A percentile compares a stretch with the other conserved stretches of the same genome.
Conservation (phyloP, 2,329 filamentous ascomycete genomes). For the Dothidotthia symphoricarpi region DNA sequence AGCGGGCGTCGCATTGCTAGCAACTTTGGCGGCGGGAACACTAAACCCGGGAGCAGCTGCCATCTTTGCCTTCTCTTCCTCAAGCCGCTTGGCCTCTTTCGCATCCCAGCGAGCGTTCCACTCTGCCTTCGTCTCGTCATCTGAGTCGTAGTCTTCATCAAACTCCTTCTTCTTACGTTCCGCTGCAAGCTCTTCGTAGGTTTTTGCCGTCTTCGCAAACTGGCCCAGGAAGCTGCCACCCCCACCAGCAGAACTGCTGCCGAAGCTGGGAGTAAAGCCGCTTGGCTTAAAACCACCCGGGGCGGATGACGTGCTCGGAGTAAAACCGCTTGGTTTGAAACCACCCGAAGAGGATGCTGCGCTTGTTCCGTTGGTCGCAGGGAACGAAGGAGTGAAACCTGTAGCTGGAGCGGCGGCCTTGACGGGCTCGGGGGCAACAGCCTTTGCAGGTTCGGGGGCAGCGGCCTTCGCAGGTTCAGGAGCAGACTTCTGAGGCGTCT, state of each 20-base stretch:
- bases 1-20: slow-evolving; percentile 3
- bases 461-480: too few relatives aligned
- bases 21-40: slow-evolving; percentile 9
- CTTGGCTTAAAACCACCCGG: slow-evolving; percentile 6
- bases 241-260: slow-evolving; percentile 13
- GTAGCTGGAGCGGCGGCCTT: slow-evolving; percentile 10
- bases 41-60: slow-evolving; percentile 23
- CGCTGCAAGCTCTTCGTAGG: slow-evolving; percentile 31
- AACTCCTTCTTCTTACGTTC: slow-evolving; percentile 39
- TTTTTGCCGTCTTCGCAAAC: slow-evolving; percentile 33
- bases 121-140: slow-evolving; percentile 37
- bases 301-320: slow-evolving; percentile 3
- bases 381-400: slow-evolving; percentile 15
- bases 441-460: neutral
- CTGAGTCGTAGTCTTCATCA: slow-evolving; percentile 38
- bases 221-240: slow-evolving; percentile 25
- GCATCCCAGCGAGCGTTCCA: slow-evolving; percentile 36
- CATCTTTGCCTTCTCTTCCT: slow-evolving; percentile 25
- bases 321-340: slow-evolving; percentile 10
- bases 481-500: slow-evolving; percentile 6
- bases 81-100: slow-evolving; percentile 30
- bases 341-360: slow-evolving; percentile 3
- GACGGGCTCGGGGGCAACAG: slow-evolving; percentile 6
- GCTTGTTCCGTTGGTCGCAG: slow-evolving; percentile 9
- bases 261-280: slow-evolving; percentile 13